Evolutionary conservation across 441 rosid species (phyloP), one percentile per base, ranked within the genome.

Genomic region (Codiaeum variegatum): DNA sequence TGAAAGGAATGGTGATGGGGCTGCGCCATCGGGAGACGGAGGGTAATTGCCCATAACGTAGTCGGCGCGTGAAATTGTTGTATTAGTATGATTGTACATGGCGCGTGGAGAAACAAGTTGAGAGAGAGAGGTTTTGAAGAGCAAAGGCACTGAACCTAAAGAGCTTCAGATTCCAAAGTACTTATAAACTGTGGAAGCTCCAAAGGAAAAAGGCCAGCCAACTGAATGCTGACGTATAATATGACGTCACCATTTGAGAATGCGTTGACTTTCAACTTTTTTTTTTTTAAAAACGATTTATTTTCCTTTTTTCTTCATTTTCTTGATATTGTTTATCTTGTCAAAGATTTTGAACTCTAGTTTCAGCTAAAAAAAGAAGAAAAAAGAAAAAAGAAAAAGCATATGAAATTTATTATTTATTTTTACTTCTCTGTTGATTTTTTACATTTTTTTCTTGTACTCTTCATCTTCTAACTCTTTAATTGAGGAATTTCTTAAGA

Each of bases 81-180:
- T 63, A 52, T 58, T 63, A 42, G 28, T 71, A 75, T 80, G 82
- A 67, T 77, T 80, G 67, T 80, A 82, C 90, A 83, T 86, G 76
- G 78, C 28, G 71, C 44, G 62, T 67, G 21, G 46, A n/a, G 16
- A 6, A n/a, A 9, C 18, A 11, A 12, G 15, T 4, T 12, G 36
- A 24, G 12, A 24, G 12, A 11, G 12, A 24, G 31, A 55, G 5
- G 31, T 2, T 32, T 19, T 18, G 8, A 21, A 66, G 32, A 52
- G 72, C 23, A 51, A 66, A 52, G 49, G 42, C 62, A 31, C 3
- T 18, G 64, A 31, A 51, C 42, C 51, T 69, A 62, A 59, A 64
- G 66, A 66, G 61, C 71, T 73, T 74, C 44, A 13, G 63, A 46
- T 40, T 60, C 66, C 24, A 26, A 47, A 21, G 60, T 66, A 69